Percentiles rank a stretch among this genome's conserved stretches.
These are phyloP conservation scores for Aureobasidium sp. DNA, from an alignment of 2,329 filamentous ascomycete genomes.

Conservation along the genomic window DNA sequence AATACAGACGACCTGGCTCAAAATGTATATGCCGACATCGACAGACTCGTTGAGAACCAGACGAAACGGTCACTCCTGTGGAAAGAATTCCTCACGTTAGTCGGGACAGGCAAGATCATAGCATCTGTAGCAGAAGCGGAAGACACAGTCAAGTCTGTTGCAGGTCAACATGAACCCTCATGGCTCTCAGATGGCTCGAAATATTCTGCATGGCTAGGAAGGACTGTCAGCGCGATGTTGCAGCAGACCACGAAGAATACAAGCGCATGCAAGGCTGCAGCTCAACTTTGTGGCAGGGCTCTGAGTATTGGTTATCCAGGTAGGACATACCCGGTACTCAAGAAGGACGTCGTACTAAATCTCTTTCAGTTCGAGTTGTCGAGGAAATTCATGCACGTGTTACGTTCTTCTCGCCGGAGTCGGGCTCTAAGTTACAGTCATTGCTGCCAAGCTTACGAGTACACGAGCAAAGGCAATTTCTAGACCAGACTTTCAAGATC, in stretches of 20 bases:
- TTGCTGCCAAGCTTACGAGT: conserved; percentile 39
- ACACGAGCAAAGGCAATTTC: conserved; percentile 43
- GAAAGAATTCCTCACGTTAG: conserved; percentile 55
- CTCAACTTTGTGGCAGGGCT: conserved; percentile 49
- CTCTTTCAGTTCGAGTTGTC: conserved; percentile 2
- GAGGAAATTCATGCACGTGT: conserved; percentile 10
- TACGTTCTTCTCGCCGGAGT: background rate
- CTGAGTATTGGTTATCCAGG: conserved; percentile 68
- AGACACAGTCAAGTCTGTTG: conserved; percentile 34
- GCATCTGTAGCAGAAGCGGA: conserved; percentile 55
- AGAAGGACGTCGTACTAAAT: background rate
- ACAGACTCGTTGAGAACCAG: conserved; percentile 32
- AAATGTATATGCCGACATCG: conserved; percentile 41
- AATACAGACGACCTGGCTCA: conserved; percentile 36
- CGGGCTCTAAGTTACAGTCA: background rate
- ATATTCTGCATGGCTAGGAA: conserved; percentile 67
- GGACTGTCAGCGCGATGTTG: conserved; percentile 51
- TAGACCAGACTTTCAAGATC: conserved; percentile 30
- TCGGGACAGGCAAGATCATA: conserved; percentile 55
- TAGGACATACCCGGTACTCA: conserved; percentile 30
- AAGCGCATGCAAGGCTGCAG: conserved; percentile 27
- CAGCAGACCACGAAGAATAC: conserved; percentile 31
- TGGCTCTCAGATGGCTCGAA: conserved; percentile 61
- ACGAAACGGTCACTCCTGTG: conserved; percentile 49
- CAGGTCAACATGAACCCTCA: conserved; percentile 20